Base-by-base conservation (phyloP, 139 green algal genomes). In the Chlamydomonas asymmetrica region DNA sequence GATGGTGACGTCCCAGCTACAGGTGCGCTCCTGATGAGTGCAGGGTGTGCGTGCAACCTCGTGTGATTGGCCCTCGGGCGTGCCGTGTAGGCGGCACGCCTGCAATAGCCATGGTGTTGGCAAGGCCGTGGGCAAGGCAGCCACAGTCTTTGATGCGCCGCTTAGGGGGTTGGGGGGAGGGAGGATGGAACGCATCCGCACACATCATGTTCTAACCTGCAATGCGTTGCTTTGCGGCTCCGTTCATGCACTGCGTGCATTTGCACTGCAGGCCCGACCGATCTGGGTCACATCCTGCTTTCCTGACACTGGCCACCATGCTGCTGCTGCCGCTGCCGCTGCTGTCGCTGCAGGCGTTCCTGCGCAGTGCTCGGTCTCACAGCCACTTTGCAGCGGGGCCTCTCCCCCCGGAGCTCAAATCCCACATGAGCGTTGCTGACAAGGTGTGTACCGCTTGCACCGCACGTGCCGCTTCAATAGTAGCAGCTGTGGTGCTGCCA, bases 391-490 rank as follows among this genome's bases (percentile, higher is more conserved):
- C 56, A 38, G 62, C 54, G 48, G 34, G 64, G 37, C 23, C 67
- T 27, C 13, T 66, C 43, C 71, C 65, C 2, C 63, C 63, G 49
- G 43, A 72, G 66, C 78, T 88, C 56, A 38, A 75, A 22, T 38
- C 72, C 32, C 45, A 54, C 38, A 71, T 77, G 56, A 74, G 62
- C 35, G 50, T 85, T 27, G 59, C 59, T 23, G 80, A 88, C 67
- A 74, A 75, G 71, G 59, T 82, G 29, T 10, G 10, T n/a, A n/a
- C n/a, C n/a, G n/a, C n/a, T n/a, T n/a, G n/a, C n/a, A n/a, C n/a
- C n/a, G n/a, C n/a, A n/a, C n/a, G n/a, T n/a, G n/a, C n/a, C n/a
- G n/a, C n/a, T n/a, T n/a, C n/a, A n/a, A n/a, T n/a, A n/a, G n/a
- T n/a, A n/a, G n/a, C n/a, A n/a, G n/a, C n/a, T n/a, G n/a, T n/a